Percentiles rank a stretch among this genome's conserved stretches.
These are phyloP conservation scores for Xylariaceae sp. DNA, from an alignment of 2,329 filamentous ascomycete genomes.

Conservation along the genomic window DNA sequence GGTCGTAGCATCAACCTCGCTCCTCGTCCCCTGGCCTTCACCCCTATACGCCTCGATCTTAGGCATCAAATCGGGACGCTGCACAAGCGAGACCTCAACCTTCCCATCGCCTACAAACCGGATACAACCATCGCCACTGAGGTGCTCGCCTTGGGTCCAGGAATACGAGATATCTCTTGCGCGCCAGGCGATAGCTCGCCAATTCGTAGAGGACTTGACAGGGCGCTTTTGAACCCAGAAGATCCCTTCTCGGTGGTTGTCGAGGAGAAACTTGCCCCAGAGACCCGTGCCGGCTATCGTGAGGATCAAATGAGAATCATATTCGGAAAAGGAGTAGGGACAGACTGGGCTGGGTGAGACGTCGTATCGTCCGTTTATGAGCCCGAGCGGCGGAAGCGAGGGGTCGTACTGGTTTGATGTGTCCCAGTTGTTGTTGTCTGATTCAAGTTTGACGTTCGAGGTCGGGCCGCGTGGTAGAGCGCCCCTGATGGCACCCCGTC, in stretches of 20 bases:
- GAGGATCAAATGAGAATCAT: slow-evolving; percentile 34
- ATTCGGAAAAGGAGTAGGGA: slow-evolving; percentile 24
- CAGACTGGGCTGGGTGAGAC: slow-evolving; percentile 29
- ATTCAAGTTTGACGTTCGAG: slow-evolving; percentile 23
- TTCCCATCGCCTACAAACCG: slow-evolving; percentile 36
- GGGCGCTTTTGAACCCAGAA: too few relatives aligned
- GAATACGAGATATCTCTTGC: too few relatives aligned
- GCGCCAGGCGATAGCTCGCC: slow-evolving; percentile 37
- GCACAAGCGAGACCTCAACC: slow-evolving; percentile 32
- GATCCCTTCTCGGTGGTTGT: too few relatives aligned
- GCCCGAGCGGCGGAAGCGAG: slow-evolving; percentile 29
- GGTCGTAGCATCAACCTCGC: slow-evolving; percentile 22
- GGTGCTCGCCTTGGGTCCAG: slow-evolving; percentile 24
- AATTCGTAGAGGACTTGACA: too few relatives aligned
- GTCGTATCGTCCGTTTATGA: slow-evolving; percentile 44
- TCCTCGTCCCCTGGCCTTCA: slow-evolving; percentile 28
- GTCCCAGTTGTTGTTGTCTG: slow-evolving; percentile 13
- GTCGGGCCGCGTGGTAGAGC: too few relatives aligned
- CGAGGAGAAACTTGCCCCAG: too few relatives aligned
- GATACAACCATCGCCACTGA: slow-evolving; percentile 32
- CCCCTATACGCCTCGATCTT: slow-evolving; percentile 26
- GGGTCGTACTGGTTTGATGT: slow-evolving; percentile 16
- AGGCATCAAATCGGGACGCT: slow-evolving; percentile 24
- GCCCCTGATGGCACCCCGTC: too few relatives aligned
- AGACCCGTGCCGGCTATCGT: slow-evolving; percentile 39